These are phyloP conservation scores for Spatholobus suberectus DNA, from an alignment of 306 rosid genomes.

Conservation along the genomic window DNA sequence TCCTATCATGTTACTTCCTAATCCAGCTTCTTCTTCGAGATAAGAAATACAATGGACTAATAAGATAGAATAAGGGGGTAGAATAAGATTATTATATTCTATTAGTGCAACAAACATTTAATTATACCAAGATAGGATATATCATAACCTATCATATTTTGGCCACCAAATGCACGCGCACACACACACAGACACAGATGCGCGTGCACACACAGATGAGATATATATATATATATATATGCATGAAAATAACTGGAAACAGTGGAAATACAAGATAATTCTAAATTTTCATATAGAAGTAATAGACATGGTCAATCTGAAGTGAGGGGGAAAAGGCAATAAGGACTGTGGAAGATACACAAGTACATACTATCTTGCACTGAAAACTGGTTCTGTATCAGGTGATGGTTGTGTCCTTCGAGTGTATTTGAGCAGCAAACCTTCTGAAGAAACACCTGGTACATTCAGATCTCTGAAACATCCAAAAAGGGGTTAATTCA, in stretches of 20 bases:
- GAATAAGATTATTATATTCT: too few relatives aligned
- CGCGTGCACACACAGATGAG: too few relatives aligned
- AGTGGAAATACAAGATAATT: neutral
- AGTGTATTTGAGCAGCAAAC: conserved; percentile 87
- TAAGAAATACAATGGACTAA: too few relatives aligned
- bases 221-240: neutral
- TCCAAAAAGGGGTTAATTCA: conserved; percentile 30
- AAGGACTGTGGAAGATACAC: conserved; percentile 7
- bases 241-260: conserved; percentile 17
- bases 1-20: too few relatives aligned
- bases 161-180: too few relatives aligned
- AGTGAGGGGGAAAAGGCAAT: neutral
- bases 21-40: too few relatives aligned
- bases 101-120: too few relatives aligned
- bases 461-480: conserved; percentile 73
- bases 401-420: conserved; percentile 77
- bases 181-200: too few relatives aligned
- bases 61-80: too few relatives aligned
- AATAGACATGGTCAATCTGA: neutral
- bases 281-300: neutral
- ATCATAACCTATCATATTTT: too few relatives aligned
- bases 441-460: conserved; percentile 90
- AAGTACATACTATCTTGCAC: conserved; percentile 66
- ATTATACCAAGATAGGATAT: too few relatives aligned
- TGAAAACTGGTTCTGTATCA: conserved; percentile 70